Conservation (phyloP, 192 early-diverging fungal genomes). For the Oehlia diaphana region DNA sequence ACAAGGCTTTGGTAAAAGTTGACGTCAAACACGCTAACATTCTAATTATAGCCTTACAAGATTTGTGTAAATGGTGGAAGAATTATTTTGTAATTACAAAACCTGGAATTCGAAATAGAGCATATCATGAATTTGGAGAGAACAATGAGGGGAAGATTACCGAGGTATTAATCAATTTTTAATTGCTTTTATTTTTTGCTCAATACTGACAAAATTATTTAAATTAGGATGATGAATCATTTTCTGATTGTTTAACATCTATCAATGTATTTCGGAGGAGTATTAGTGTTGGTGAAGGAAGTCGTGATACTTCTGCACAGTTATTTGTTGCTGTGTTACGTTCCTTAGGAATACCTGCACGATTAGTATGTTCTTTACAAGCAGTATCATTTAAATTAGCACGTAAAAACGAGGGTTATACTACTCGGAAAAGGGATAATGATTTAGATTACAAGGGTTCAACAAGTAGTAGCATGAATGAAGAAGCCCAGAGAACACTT, state of each 20-base stretch:
- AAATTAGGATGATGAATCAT: not conserved
- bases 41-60: conserved; percentile 31
- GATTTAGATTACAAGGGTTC: conserved; percentile 35
- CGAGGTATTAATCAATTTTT: conserved; percentile 3
- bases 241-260: conserved; percentile 31
- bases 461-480: conserved; percentile 16
- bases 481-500: conserved; percentile 9
- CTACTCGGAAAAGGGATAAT: conserved; percentile 6
- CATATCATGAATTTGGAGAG: conserved; percentile 34
- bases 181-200: not conserved
- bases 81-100: conserved; percentile 39
- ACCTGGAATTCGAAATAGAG: conserved; percentile 33
- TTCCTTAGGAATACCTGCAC: conserved; percentile 50
- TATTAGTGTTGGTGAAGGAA: conserved; percentile 32
- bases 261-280: conserved; percentile 30
- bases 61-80: conserved; percentile 42
- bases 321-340: conserved; percentile 52
- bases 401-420: not conserved
- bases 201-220: not conserved
- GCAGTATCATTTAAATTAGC: conserved; percentile 60
- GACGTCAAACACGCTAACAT: conserved; percentile 28
- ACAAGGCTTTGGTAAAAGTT: conserved; percentile 21
- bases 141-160: not conserved
- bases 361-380: conserved; percentile 67
- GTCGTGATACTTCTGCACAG: conserved; percentile 47